A percentile compares a stretch with the other conserved stretches of the same genome.
Conservation (phyloP, 1,284 basidiomycete genomes). For the Ceratobasidium sp. region DNA sequence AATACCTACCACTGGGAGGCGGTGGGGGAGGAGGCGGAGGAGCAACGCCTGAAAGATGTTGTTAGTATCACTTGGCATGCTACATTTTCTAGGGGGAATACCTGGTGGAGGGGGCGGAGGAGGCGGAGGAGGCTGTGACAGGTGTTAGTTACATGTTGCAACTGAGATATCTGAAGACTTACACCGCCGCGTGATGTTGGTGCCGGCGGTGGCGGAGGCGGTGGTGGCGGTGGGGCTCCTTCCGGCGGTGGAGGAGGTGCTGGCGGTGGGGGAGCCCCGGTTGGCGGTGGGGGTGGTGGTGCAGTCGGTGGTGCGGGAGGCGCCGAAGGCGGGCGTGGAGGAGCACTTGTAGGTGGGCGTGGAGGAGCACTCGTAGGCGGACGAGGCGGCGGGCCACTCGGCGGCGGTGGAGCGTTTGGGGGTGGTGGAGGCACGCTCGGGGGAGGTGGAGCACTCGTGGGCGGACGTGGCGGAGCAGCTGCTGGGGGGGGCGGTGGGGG, state of each 20-base stretch:
- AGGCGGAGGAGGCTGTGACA: conserved; percentile 49
- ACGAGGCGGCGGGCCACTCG: conserved; percentile 51
- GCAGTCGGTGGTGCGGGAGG: conserved; percentile 50
- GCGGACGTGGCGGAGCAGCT: conserved; percentile 48
- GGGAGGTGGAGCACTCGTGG: conserved; percentile 44
- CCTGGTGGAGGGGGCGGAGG: conserved; percentile 49
- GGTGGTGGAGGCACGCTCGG: conserved; percentile 49
- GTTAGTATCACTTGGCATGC: not conserved
- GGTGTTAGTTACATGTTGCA: not conserved
- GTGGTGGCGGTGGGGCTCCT: conserved; percentile 36
- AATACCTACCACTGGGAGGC: conserved; percentile 46
- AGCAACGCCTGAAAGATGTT: conserved; percentile 42
- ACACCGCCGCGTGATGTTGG: conserved; percentile 39
- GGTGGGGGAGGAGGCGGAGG: conserved; percentile 54
- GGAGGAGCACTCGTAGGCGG: conserved; percentile 49
- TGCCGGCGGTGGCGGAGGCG: conserved; percentile 46
- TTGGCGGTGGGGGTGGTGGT: conserved; percentile 54
- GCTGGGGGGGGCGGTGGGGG: conserved; percentile 47
- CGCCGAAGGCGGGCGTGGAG: conserved; percentile 49
- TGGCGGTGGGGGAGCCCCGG: conserved; percentile 49
- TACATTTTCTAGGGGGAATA: not conserved
- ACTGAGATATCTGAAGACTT: not conserved
- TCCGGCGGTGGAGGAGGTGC: conserved; percentile 44
- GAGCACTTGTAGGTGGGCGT: conserved; percentile 49
- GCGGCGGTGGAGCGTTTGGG: conserved; percentile 47